Conservation (phyloP, 768 basidiomycete genomes). For the Rhodocollybia butyracea region DNA sequence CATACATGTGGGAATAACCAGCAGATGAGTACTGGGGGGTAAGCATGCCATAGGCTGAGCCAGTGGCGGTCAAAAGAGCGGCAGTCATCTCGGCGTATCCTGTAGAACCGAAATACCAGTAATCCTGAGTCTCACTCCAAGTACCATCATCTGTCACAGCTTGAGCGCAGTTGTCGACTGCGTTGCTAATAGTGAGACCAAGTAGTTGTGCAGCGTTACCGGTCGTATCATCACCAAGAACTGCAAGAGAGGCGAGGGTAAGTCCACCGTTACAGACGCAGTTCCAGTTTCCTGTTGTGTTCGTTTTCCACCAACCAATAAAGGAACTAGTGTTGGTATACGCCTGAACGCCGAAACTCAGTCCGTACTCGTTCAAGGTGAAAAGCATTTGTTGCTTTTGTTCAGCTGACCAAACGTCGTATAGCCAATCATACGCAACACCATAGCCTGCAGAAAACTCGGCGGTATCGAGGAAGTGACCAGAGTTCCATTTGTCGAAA, state of each 20-base stretch:
- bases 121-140: conserved; percentile 93
- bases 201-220: conserved; percentile 70
- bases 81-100: conserved; percentile 88
- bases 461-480: conserved; percentile 91
- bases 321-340: conserved; percentile 39
- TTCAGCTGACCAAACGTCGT: conserved; percentile 73
- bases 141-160: conserved; percentile 72
- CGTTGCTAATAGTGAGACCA: conserved; percentile 66
- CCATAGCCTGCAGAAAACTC: conserved; percentile 88
- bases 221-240: conserved; percentile 78
- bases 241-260: conserved; percentile 86
- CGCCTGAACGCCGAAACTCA: conserved; percentile 59
- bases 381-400: conserved; percentile 68
- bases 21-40: conserved; percentile 60
- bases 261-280: conserved; percentile 93
- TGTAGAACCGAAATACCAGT: conserved; percentile 94
- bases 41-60: conserved; percentile 75
- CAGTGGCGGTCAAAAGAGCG: conserved; percentile 80
- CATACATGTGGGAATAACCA: conserved; percentile 88
- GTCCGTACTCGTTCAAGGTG: conserved; percentile 77
- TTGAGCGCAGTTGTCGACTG: conserved; percentile 69
- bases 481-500: conserved; percentile 76
- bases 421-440: conserved; percentile 95
- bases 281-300: conserved; percentile 92
- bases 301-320: conserved; percentile 75